These are phyloP conservation scores for Candida buenavistaensis DNA, from an alignment of 1,139 yeast genomes.

Conservation along the genomic window DNA sequence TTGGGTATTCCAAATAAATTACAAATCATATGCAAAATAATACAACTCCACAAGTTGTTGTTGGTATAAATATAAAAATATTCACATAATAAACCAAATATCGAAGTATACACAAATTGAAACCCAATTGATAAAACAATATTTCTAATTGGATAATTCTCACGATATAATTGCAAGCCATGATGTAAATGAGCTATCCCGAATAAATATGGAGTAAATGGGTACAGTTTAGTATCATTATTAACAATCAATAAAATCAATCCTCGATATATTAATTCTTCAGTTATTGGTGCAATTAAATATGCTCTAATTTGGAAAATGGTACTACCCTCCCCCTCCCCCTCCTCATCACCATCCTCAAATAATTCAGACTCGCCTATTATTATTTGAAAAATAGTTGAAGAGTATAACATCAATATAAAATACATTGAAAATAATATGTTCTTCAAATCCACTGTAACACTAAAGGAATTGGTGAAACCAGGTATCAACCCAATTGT, in stretches of 20 bases:
- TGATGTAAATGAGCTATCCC: conserved; percentile 95
- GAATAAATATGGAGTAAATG: conserved; percentile 67
- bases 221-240: conserved; percentile 26
- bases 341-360: too few species aligned
- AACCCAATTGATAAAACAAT: conserved; percentile 45
- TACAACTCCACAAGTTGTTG: conserved; percentile 61
- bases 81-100: conserved; percentile 79
- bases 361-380: conserved; percentile 10
- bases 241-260: conserved; percentile 36
- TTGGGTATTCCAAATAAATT: conserved; percentile 79
- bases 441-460: conserved; percentile 25
- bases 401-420: conserved; percentile 50
- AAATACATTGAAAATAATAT: conserved; percentile 26
- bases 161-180: conserved; percentile 53
- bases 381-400: conserved; percentile 54
- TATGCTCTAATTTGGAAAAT: conserved; percentile 50
- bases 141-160: conserved; percentile 22
- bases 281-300: conserved; percentile 82
- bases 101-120: conserved; percentile 71
- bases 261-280: conserved; percentile 79
- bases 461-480: conserved; percentile 18
- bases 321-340: not conserved
- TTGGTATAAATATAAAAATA: conserved; percentile 49
- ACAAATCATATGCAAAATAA: conserved; percentile 70
- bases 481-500: conserved; percentile 32